Percentiles rank a stretch among this genome's conserved stretches.
phyloP scores from a whole-genome alignment of 139 green algal genomes.

The Desmodesmus armatus region DNA sequence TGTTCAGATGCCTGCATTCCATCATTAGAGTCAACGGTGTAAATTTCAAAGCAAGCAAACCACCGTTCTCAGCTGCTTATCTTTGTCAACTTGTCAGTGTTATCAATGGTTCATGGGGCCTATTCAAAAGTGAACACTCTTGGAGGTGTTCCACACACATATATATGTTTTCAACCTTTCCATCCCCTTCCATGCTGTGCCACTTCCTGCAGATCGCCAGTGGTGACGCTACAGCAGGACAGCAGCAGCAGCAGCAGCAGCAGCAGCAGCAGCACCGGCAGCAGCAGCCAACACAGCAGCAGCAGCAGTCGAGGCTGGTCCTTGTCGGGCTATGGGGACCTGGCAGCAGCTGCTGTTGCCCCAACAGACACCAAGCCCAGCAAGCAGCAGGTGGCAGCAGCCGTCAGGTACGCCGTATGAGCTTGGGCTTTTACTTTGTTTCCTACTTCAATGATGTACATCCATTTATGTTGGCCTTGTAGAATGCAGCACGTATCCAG shows the following conservation, averaged over 20 bases:
- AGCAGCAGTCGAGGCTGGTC: slow-evolving; percentile 27
- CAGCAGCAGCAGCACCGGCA: slow-evolving; percentile 15
- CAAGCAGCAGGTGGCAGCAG: slow-evolving; percentile 29
- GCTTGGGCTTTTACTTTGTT: not conserved
- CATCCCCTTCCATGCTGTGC: not conserved
- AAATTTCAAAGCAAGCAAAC: too few relatives aligned
- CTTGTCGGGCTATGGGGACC: slow-evolving; percentile 1
- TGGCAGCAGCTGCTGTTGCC: not conserved
- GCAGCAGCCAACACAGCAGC: slow-evolving; percentile 26
- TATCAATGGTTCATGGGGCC: too few relatives aligned
- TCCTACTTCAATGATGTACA: not conserved
- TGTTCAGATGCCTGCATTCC: too few relatives aligned
- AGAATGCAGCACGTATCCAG: not conserved
- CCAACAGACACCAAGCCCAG: not conserved
- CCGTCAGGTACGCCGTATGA: slow-evolving; percentile 9
- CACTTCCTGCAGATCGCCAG: not conserved
- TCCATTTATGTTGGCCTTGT: not conserved
- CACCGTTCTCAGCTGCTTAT: too few relatives aligned
- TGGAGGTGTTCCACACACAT: too few relatives aligned
- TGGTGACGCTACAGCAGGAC: not conserved
- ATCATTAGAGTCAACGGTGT: too few relatives aligned
- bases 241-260: not conserved
- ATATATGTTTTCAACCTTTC: too few relatives aligned
- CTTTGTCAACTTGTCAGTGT: too few relatives aligned
- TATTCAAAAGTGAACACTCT: too few relatives aligned